Evolutionary conservation across 441 rosid species (phyloP), one percentile per base, ranked within the genome.

Genomic region (Bocquillonia castaneifolia): DNA sequence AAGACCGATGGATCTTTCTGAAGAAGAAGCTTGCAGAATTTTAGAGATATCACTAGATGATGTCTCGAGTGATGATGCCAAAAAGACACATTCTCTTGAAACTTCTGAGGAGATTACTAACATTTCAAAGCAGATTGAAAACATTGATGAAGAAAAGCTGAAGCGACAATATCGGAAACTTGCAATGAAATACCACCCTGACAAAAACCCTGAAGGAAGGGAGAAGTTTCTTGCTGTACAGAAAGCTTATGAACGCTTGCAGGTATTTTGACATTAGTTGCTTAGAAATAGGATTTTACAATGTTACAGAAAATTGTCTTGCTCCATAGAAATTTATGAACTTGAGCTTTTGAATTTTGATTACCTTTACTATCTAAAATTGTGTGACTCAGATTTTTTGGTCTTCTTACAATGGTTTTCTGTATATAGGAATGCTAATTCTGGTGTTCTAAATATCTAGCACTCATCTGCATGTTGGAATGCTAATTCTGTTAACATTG

Each of bases 161-260:
- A 96, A 96, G 88, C 84, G 99, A 28, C 98, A 96, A 68, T 96
- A 96, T 73, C 89, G 99, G 83, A 96, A 96, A 80, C 97, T 96
- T 78, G 99, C 99, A 23, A 96, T 96, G 98, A 93, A 81, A 83
- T 96, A 91, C 74, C 99, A 96, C 83, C 99, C 99, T 73, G 99
- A 96, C 81, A 96, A 96, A 77, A 96, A 96, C 78, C 99, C 99
- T 63, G 94, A 89, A 81, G 99, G 99, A 72, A 88, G 99, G 84
- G 99, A 96, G 73, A 96, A 87, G 78, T 96, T 96, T 78, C 87
- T 93, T 77, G 93, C 98, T 68, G 99, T 96, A 65, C 99, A 96
- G 79, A 96, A 88, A 84, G 99, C 99, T 66, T 96, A 92, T 76
- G 99, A 96, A 75, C 90, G 98, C 69, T 89, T 96, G 65, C 99